These are phyloP conservation scores for Clonostachys byssicola DNA, from an alignment of 2,329 filamentous ascomycete species.

Conservation along the genomic window DNA sequence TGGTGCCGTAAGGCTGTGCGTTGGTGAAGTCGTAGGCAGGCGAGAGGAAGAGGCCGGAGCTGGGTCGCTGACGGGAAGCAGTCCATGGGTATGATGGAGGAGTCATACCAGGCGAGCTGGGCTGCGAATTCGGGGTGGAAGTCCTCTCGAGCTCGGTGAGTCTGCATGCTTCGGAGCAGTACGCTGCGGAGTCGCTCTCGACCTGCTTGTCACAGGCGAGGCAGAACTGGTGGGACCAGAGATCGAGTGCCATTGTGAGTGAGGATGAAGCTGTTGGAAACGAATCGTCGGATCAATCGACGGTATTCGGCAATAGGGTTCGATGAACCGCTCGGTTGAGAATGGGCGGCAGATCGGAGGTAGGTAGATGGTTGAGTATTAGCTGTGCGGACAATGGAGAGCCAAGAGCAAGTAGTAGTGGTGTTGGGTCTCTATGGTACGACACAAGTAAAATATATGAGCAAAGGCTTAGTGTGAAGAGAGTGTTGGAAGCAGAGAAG, in stretches of 20 bases:
- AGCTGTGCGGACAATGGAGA: no score
- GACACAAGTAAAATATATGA: no score
- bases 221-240: conserved; percentile 90
- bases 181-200: conserved; percentile 75
- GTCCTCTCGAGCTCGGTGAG: conserved; percentile 82
- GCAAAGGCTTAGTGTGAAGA: no score
- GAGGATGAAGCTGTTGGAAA: conserved; percentile 11
- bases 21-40: conserved; percentile 73
- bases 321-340: no score
- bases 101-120: conserved; percentile 51
- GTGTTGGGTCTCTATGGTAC: no score
- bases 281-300: neutral
- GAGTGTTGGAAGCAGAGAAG: no score
- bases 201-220: conserved; percentile 78
- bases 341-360: no score
- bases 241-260: conserved; percentile 48
- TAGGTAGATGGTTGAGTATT: no score
- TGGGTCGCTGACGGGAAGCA: neutral
- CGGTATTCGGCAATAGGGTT: no score
- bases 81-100: conserved; percentile 44
- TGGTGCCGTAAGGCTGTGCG: conserved; percentile 51
- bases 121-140: conserved; percentile 50
- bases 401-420: no score
- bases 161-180: conserved; percentile 90
- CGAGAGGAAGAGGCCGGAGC: conserved; percentile 60